phyloP scores from a whole-genome alignment of 2,329 filamentous ascomycete species.

The Pleoardoris graminearum region DNA sequence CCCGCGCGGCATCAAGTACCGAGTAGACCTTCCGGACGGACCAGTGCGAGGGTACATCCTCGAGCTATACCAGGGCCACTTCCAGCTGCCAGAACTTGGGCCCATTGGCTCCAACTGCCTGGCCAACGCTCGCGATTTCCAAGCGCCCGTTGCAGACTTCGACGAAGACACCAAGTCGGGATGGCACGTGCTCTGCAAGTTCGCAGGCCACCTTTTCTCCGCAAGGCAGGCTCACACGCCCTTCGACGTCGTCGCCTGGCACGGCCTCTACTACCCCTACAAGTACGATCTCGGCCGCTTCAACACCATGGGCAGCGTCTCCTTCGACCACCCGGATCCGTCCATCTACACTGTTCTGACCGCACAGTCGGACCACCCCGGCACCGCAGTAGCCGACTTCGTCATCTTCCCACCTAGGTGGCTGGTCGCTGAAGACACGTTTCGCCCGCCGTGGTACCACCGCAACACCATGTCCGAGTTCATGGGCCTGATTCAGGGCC shows the following conservation, averaged over 20 bases:
- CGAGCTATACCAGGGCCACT: constrained; percentile 68
- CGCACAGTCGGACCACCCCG: constrained; percentile 59
- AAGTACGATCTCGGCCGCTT: constrained; percentile 63
- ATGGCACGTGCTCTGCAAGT: constrained; percentile 65
- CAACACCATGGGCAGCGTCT: constrained; percentile 60
- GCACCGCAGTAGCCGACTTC: constrained; percentile 67
- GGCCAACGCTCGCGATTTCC: constrained; percentile 68
- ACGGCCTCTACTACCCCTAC: constrained; percentile 68
- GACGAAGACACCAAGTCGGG: constrained; percentile 58
- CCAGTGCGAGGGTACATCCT: constrained; percentile 68
- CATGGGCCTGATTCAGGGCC: constrained; percentile 66
- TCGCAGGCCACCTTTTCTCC: constrained; percentile 63
- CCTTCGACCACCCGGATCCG: constrained; percentile 68
- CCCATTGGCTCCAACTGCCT: constrained; percentile 68
- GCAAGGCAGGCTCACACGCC: constrained; percentile 67
- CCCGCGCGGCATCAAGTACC: constrained; percentile 66
- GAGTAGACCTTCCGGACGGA: constrained; percentile 62
- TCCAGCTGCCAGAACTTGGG: constrained; percentile 67
- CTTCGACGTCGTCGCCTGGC: constrained; percentile 74
- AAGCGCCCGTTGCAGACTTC: constrained; percentile 62
- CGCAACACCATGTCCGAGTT: constrained; percentile 71
- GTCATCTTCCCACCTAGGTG: constrained; percentile 74
- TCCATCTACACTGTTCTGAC: constrained; percentile 69
- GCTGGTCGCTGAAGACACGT: constrained; percentile 70
- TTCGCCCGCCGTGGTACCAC: constrained; percentile 74